Conservation (phyloP, 495 filamentous ascomycete species). For the Penicillium alfredii region DNA sequence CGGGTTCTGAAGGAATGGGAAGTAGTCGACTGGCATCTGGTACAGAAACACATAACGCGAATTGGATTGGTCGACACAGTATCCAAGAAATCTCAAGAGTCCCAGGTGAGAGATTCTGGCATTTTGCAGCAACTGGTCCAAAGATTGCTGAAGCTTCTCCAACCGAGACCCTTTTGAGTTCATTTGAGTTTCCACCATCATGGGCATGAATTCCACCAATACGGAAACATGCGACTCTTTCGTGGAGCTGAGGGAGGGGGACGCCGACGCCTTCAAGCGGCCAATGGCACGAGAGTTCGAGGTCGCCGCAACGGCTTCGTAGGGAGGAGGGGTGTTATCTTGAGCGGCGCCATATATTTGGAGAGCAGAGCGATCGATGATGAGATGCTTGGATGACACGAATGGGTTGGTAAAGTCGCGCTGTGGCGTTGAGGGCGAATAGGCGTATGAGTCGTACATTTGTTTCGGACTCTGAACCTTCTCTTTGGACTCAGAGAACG, state of each 20-base stretch:
- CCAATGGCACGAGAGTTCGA: constrained; percentile 45
- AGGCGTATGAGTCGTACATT: constrained; percentile 16
- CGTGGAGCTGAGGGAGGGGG: constrained; percentile 26
- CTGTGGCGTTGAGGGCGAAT: constrained; percentile 16
- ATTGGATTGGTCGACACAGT: constrained; percentile 72
- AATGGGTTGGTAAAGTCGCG: constrained; percentile 19
- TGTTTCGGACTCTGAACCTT: constrained; percentile 23
- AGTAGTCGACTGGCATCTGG: constrained; percentile 62
- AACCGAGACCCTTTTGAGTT: constrained; percentile 26
- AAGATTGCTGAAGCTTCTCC: constrained; percentile 36
- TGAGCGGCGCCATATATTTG: constrained; percentile 38
- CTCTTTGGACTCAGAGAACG: constrained; percentile 30
- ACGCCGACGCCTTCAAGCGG: constrained; percentile 38
- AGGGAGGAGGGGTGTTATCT: constrained; percentile 42
- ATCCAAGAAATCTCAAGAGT: constrained; percentile 72
- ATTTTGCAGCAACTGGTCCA: constrained; percentile 44
- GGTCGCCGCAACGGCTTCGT: constrained; percentile 40
- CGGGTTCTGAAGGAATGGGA: constrained; percentile 41
- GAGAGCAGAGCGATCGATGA: constrained; percentile 41
- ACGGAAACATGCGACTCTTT: constrained; percentile 40
- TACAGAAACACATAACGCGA: constrained; percentile 79
- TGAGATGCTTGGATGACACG: constrained; percentile 23
- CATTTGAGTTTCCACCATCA: constrained; percentile 34
- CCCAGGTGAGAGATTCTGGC: constrained; percentile 53
- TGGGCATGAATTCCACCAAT: constrained; percentile 42